Base-by-base conservation (phyloP, 164 flowering plant species). In the Macadamia tetraphylla region DNA sequence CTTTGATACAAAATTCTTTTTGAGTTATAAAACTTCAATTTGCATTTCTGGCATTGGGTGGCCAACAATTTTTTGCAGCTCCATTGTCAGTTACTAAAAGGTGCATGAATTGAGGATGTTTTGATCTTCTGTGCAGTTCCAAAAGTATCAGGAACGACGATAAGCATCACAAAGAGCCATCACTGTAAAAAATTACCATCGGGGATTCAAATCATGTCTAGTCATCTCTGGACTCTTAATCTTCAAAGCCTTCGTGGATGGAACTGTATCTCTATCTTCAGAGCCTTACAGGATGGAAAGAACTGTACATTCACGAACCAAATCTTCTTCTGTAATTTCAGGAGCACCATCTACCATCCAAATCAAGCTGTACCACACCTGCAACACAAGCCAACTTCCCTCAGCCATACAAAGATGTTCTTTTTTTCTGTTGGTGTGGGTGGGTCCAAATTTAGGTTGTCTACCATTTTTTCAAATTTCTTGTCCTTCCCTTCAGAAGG, bases 371-470 rank as follows among this genome's bases (percentile, higher is more conserved):
- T 12, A 46, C 6, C 12, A 29, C 12, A 29, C 66, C 66, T 63
- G 66, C 66, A 63, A 63, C 6, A 44, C 6, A 63, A 44, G 65
- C 17, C 61, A 63, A 32, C 32, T 44, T 1, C n/a, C 15, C 52
- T 44, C 46, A 62, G 52, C 30, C 52, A 62, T 62, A 35, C 40
- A 35, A 35, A 35, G 40, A 35, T 5, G 40, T 2, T 35, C 5
- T 35, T 35, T 35, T 35, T 35, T 35, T 35, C 40, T 35, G 3
- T 35, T 35, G 40, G 40, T 2, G 1, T 35, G 40, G 40, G 40
- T 35, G 40, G 40, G 40, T 2, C 40, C 40, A 35, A 35, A 29
- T 13, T 14, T 1, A 48, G 43, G 43, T 32, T 60, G 14, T 32
- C 23, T 17, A 32, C 12, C 43, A 59, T 13, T 32, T 53, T 43